Evolutionary conservation across 352 stramenopile genomes (phyloP).

Genomic region (Globisporangium takayamanum): DNA sequence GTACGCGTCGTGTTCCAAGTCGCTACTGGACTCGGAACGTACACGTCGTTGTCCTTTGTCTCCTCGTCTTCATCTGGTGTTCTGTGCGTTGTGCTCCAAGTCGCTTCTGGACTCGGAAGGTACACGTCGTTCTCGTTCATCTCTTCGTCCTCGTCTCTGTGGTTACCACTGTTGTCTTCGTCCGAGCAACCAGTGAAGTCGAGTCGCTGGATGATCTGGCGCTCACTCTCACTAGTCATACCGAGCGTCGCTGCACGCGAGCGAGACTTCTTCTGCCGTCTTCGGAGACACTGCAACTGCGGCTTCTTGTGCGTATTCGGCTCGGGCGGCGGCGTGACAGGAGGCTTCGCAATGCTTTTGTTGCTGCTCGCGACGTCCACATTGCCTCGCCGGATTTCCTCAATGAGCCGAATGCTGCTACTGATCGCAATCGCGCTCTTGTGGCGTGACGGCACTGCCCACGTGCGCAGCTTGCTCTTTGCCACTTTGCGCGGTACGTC

Average conservation of each 20-base stretch:
- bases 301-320: background rate
- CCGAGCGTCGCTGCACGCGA: background rate
- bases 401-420: background rate
- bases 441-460: background rate
- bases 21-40: too few species aligned
- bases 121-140: conserved; percentile 1
- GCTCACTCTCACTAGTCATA: background rate
- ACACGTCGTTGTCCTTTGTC: too few species aligned
- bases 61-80: too few species aligned
- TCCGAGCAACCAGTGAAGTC: conserved; percentile 11
- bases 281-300: background rate
- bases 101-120: too few species aligned
- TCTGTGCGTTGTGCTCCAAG: too few species aligned
- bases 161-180: background rate
- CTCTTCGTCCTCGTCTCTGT: background rate
- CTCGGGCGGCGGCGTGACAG: background rate
- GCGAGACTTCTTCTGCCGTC: conserved; percentile 8
- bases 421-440: background rate
- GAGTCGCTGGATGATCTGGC: conserved; percentile 10
- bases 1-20: too few species aligned
- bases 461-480: conserved; percentile 1
- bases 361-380: background rate
- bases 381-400: background rate
- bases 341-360: background rate
- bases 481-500: background rate